Conservation (phyloP, 345 rosid species). For the Eucalyptus victrix region DNA sequence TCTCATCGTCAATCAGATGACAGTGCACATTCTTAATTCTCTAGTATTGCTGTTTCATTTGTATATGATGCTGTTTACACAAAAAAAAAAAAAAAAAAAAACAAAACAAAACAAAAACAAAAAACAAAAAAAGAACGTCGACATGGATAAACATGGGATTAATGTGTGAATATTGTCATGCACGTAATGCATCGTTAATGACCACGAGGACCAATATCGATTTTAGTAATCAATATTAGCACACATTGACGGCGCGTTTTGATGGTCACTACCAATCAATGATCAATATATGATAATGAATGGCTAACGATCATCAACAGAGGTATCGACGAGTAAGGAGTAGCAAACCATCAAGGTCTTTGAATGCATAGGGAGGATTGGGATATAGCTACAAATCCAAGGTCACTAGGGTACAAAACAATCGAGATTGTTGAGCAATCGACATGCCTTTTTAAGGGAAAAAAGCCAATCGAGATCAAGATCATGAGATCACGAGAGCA, state of each 20-base stretch:
- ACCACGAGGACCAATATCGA: not conserved
- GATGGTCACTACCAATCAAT: not conserved
- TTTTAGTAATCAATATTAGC: not conserved
- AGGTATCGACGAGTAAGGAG: too few relatives aligned
- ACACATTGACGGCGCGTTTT: not conserved
- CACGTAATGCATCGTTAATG: not conserved
- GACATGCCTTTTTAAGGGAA: not conserved
- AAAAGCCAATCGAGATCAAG: not conserved
- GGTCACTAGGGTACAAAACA: not conserved
- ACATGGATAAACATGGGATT: not conserved
- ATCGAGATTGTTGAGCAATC: not conserved
- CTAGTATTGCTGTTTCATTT: not conserved
- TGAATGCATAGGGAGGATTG: not conserved
- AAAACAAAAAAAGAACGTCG: accelerated
- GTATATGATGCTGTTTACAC: not conserved
- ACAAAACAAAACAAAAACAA: accelerated
- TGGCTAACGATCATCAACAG: not conserved
- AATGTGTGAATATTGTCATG: not conserved
- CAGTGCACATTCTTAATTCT: not conserved
- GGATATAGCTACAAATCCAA: not conserved
- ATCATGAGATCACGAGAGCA: not conserved
- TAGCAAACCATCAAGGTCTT: not conserved
- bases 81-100: accelerated
- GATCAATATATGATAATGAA: not conserved
- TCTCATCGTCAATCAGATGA: not conserved